Conservation (phyloP, 768 basidiomycete species). For the Floccularia luteovirens region DNA sequence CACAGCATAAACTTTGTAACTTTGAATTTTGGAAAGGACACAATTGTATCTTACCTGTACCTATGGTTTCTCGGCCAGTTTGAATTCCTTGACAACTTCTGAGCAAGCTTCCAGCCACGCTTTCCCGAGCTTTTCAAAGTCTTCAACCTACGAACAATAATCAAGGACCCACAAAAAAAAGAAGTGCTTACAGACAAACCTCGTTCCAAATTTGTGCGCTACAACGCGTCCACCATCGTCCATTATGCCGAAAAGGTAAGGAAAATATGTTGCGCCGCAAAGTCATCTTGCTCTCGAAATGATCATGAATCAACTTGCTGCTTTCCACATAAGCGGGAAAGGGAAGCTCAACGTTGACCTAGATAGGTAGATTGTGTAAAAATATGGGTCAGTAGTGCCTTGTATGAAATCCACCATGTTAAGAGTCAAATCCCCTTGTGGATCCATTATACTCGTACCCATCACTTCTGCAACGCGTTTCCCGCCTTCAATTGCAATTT, state of each 20-base stretch:
- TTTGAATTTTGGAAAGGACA: too few species aligned
- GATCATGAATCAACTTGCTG: conserved; percentile 15
- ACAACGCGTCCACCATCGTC: conserved; percentile 37
- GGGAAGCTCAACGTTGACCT: conserved; percentile 37
- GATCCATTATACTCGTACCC: conserved; percentile 60
- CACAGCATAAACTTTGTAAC: too few species aligned
- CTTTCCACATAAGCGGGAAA: conserved; percentile 17
- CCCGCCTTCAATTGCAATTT: conserved; percentile 64
- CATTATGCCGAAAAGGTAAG: conserved; percentile 26
- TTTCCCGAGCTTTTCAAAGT: conserved; percentile 33
- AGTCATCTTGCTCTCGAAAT: conserved; percentile 22
- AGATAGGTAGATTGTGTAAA: neutral
- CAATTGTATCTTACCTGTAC: too few species aligned
- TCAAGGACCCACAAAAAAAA: neutral
- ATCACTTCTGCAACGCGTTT: conserved; percentile 53
- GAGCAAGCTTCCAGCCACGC: conserved; percentile 25
- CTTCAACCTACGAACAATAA: conserved; percentile 22
- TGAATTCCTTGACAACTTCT: conserved; percentile 20
- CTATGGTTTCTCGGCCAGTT: conserved; percentile 1
- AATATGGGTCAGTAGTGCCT: neutral
- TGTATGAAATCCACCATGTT: conserved; percentile 60
- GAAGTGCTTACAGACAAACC: conserved; percentile 15
- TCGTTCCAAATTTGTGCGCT: conserved; percentile 42
- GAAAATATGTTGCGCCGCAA: conserved; percentile 26
- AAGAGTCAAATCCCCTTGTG: conserved; percentile 52